Base-by-base conservation (phyloP, 345 rosid genomes). In the Cardamine chenopodiifolia region DNA sequence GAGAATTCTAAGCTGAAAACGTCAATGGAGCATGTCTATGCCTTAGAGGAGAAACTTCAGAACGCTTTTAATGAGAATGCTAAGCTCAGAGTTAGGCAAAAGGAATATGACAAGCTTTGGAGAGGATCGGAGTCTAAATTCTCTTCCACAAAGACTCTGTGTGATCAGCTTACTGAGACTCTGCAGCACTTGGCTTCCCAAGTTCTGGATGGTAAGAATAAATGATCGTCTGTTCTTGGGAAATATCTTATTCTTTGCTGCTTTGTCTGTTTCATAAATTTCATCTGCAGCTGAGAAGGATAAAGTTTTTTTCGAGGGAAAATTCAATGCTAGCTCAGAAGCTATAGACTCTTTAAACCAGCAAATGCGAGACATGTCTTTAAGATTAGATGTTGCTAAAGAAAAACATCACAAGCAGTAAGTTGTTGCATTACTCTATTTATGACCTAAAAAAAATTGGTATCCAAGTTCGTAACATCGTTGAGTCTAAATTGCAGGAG, bases 51-150 rank as follows among this genome's bases (percentile, higher is more conserved):
- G 39, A 91, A 92, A 78, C 82, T 92, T 73, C 99, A 92, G 84
- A 89, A 77, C 77, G 89, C 97, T 60, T 87, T 86, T 47, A 90
- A 44, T 44, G 49, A 44, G 19, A 44, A 44, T n/a, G 49, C 96
- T 35, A 90, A 92, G 83, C 90, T 92, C 63, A 87, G 84, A 70
- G 92, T 86, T 49, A 92, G 83, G 88, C 96, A 90, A 81, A 95
- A 86, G 67, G 97, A 92, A 77, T 92, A 92, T 66, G 91, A 92
- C 71, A 95, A 92, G 83, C 88, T 92, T 35, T 95, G 99, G 99
- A 87, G 79, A 81, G 99, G 97, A 58, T 25, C 90, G 83, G 92
- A 86, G 75, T 95, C 96, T 26, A 90, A 90, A 45, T 87, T 90
- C 71, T 87, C 96, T 78, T 90, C 97, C 8, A 91, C 98, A 5